Evolutionary conservation across 352 stramenopile species (phyloP), one percentile per base, ranked within the genome.

Genomic region (Phytophthora sansomeana): DNA sequence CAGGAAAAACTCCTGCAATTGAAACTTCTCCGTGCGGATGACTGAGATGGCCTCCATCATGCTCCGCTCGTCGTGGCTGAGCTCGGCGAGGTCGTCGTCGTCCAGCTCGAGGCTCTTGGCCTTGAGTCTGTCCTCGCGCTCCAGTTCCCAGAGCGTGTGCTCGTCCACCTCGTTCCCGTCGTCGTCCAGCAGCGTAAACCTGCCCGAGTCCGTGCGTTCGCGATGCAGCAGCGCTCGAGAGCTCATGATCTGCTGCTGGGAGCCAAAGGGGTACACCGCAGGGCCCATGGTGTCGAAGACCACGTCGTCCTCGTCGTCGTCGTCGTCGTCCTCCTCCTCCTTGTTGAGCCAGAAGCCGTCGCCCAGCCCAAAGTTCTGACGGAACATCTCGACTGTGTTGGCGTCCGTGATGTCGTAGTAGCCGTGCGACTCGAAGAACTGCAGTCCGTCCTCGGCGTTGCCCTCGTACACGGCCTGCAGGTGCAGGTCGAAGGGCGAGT

Each of bases 371-470:
- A 91, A 85, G 62, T 91, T 92, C 64, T 87, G 57, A 14, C 83
- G 84, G 61, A 92, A 95, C 78, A 92, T 90, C 44, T 80, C 77
- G 11, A 95, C 80, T 1, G 86, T 95, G 62, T 95, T 95, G 50
- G 81, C 83, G n/a, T 95, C 86, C 14, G 63, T 77, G 32, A 91
- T 73, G 75, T 95, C 86, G 57, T 92, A 95, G 72, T 95, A 95
- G 11, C 86, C 86, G 39, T 92, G 81, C 16, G 81, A 86, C 69
- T 92, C 77, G 57, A 95, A 95, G 71, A 95, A 95, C 59, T 69
- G 72, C 30, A 92, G 59, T 1, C 86, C 86, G 35, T 90, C 82
- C 42, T 89, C 78, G 16, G 69, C 77, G 28, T 63, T 44, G 28
- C 80, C 82, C 10, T 76, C 68, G 60, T 92, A 92, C 6, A 92